phyloP scores from a whole-genome alignment of 1,139 yeast genomes.

The Yamadazyma dushanensis region DNA sequence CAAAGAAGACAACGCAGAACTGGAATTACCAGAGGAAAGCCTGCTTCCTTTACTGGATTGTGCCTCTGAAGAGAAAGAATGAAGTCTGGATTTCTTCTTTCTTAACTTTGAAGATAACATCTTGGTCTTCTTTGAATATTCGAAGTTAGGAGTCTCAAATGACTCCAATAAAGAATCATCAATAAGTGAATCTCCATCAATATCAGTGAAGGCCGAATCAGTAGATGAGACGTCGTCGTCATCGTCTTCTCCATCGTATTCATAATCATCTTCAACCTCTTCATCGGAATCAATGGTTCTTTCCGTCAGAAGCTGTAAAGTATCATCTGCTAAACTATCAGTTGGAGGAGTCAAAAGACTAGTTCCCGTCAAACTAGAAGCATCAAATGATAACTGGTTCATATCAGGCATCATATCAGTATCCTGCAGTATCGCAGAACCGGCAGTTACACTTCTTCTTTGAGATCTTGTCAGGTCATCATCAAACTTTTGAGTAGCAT shows the following conservation, averaged over 20 bases:
- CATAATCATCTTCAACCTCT: constrained; percentile 17
- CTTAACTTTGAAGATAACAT: constrained; percentile 14
- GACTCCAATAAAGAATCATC: constrained; percentile 35
- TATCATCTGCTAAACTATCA: not conserved
- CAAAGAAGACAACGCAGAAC: constrained; percentile 9
- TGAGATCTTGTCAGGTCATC: too few species aligned
- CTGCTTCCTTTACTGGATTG: constrained; percentile 5
- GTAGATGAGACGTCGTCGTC: constrained; percentile 28
- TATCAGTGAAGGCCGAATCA: constrained; percentile 48
- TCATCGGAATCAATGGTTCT: constrained; percentile 15
- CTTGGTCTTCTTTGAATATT: constrained; percentile 19
- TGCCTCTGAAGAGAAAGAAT: constrained; percentile 8
- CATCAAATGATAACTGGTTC: too few species aligned
- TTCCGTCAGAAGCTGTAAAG: too few species aligned
- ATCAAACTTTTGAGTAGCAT: constrained; percentile 20
- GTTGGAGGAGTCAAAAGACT: too few species aligned
- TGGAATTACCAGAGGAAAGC: constrained; percentile 10
- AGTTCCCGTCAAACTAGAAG: too few species aligned
- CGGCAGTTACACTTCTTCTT: not conserved
- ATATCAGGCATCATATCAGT: too few species aligned
- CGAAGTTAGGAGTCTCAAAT: constrained; percentile 19
- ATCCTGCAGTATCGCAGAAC: not conserved
- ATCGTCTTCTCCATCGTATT: constrained; percentile 20
- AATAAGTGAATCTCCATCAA: constrained; percentile 40
- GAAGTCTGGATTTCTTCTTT: constrained; percentile 12